Conservation (phyloP, 1,139 yeast genomes). For the Protomyces pachydermus region DNA sequence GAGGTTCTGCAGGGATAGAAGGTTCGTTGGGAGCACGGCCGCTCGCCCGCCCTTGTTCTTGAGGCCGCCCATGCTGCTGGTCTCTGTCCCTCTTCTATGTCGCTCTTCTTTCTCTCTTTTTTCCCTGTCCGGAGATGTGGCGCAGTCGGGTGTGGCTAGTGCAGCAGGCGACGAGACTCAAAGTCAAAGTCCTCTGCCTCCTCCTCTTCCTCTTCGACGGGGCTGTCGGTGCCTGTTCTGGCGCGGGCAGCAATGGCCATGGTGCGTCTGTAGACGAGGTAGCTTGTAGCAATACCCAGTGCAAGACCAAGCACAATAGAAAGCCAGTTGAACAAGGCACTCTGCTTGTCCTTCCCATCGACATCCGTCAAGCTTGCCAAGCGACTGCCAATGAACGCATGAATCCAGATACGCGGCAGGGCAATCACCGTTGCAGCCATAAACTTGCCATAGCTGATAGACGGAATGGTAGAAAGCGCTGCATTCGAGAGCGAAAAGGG, state of each 20-base stretch:
- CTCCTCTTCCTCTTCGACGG: background rate
- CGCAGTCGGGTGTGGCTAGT: background rate
- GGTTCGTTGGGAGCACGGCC: conserved; percentile 84
- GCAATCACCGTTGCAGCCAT: conserved; percentile 67
- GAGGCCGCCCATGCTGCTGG: conserved; percentile 14
- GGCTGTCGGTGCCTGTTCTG: background rate
- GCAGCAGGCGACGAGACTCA: background rate
- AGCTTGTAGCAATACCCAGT: conserved; percentile 61
- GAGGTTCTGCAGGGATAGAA: conserved; percentile 82
- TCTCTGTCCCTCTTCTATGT: background rate
- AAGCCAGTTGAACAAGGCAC: conserved; percentile 57
- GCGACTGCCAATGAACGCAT: conserved; percentile 74
- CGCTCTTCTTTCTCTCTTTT: background rate
- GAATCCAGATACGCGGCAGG: conserved; percentile 74
- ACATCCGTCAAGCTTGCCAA: conserved; percentile 59
- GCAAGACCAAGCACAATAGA: conserved; percentile 57
- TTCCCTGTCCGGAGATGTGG: background rate
- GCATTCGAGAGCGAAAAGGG: conserved; percentile 93
- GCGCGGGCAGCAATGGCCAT: conserved; percentile 37
- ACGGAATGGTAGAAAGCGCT: conserved; percentile 48
- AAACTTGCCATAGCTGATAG: conserved; percentile 45
- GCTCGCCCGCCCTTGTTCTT: conserved; percentile 61
- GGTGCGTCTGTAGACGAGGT: conserved; percentile 61
- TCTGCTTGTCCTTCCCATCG: conserved; percentile 35
- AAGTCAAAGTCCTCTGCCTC: background rate